A percentile compares a stretch with the other conserved stretches of the same genome.
phyloP scores from a whole-genome alignment of 176 grass and related monocot genomes.

The Zizania latifolia region DNA sequence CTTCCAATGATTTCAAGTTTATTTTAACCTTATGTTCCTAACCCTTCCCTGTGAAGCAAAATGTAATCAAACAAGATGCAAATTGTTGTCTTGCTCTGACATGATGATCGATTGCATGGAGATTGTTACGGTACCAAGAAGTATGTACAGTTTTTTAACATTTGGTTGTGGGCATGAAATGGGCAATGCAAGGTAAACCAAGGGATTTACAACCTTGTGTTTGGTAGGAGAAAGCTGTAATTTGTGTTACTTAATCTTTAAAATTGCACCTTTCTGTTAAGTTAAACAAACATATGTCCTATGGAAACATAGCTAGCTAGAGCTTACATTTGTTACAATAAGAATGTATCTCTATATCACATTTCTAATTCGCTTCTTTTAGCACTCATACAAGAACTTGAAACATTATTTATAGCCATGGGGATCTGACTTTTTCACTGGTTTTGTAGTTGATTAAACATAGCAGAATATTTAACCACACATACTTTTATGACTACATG shows the following conservation, averaged over 20 bases:
- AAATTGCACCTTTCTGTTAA: slow-evolving; percentile 13
- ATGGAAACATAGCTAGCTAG: slow-evolving; percentile 20
- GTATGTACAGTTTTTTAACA: neutral
- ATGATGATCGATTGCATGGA: slow-evolving; percentile 24
- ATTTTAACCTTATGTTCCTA: slow-evolving; percentile 34
- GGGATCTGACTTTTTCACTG: neutral
- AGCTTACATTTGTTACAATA: slow-evolving; percentile 9
- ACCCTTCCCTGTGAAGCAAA: slow-evolving; percentile 24
- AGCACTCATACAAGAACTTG: neutral
- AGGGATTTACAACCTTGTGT: slow-evolving; percentile 1
- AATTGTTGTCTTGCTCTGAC: slow-evolving; percentile 10
- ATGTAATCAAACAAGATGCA: slow-evolving; percentile 34
- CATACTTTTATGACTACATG: slow-evolving; percentile 13
- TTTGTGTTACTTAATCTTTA: slow-evolving; percentile 19
- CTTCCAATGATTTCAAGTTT: slow-evolving; percentile 35
- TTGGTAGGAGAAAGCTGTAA: slow-evolving; percentile 10
- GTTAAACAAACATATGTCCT: slow-evolving; percentile 25
- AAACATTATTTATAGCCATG: slow-evolving; percentile 1
- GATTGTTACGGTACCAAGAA: slow-evolving; percentile 20
- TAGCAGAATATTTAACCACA: neutral
- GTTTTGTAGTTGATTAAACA: slow-evolving; percentile 5
- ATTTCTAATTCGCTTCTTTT: neutral
- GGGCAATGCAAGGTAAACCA: slow-evolving; percentile 24
- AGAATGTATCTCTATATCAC: neutral
- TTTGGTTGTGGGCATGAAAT: slow-evolving; percentile 9